These are phyloP conservation scores for Basipetospora chlamydospora DNA, from an alignment of 2,329 filamentous ascomycete genomes.

Conservation along the genomic window DNA sequence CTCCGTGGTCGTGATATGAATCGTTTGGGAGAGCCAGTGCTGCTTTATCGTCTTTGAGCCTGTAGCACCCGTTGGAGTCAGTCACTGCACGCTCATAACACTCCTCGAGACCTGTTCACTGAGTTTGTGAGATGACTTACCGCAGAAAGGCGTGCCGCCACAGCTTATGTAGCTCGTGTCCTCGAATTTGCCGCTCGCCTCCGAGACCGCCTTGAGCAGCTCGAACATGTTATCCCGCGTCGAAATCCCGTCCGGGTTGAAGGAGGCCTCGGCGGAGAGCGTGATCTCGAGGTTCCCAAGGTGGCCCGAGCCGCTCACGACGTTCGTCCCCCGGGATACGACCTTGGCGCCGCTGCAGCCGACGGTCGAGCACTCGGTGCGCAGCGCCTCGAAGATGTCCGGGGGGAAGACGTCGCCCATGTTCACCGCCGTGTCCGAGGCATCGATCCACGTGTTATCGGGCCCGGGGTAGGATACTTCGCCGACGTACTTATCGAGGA, in stretches of 20 bases:
- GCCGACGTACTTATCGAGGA: no score
- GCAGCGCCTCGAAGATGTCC: conserved; percentile 1
- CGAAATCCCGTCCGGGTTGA: neutral
- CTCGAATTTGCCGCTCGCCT: neutral
- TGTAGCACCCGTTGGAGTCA: no score
- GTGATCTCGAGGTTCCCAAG: neutral
- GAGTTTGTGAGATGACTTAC: neutral
- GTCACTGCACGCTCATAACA: no score
- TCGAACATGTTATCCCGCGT: neutral
- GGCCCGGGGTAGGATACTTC: no score
- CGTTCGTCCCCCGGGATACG: neutral
- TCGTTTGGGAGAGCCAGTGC: neutral
- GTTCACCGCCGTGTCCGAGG: conserved; percentile 2
- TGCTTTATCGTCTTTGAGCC: neutral
- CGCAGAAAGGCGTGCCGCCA: neutral
- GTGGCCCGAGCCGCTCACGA: neutral
- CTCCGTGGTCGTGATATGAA: neutral
- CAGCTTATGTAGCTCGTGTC: neutral
- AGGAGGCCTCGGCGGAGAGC: neutral
- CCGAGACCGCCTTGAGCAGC: neutral
- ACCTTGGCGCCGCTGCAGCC: conserved; percentile 1
- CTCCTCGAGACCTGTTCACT: neutral
- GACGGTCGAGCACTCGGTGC: neutral
- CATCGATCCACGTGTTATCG: neutral
- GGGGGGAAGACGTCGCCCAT: neutral